Conservation (phyloP, 192 early-diverging fungal species). For the Linnemannia schmuckeri region DNA sequence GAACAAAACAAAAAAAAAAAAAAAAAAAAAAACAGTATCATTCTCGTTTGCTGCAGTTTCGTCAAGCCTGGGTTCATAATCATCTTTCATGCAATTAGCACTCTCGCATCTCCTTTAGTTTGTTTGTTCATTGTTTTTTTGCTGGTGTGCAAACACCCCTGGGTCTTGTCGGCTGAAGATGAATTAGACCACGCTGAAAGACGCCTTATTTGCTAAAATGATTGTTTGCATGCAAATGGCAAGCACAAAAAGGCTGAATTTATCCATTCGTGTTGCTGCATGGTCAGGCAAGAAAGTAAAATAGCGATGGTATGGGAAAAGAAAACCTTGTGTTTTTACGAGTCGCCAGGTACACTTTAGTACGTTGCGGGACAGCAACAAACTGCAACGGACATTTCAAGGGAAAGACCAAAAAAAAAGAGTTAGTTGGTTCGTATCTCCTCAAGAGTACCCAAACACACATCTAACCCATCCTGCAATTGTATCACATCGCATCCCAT, state of each 20-base stretch:
- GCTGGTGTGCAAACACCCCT: too few relatives aligned
- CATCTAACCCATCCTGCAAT: not conserved
- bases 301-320: not conserved
- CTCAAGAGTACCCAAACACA: not conserved
- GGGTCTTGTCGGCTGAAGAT: too few relatives aligned
- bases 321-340: conserved; percentile 2
- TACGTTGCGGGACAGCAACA: not conserved
- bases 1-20: not conserved
- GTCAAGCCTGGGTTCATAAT: too few relatives aligned
- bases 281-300: not conserved
- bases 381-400: not conserved
- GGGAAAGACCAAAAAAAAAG: not conserved
- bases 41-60: too few relatives aligned
- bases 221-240: too few relatives aligned
- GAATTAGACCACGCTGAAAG: too few relatives aligned
- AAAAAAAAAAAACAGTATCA: too few relatives aligned
- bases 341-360: not conserved
- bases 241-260: too few relatives aligned
- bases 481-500: not conserved
- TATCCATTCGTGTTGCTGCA: not conserved
- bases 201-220: too few relatives aligned
- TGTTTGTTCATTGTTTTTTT: too few relatives aligned
- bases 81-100: too few relatives aligned
- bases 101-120: too few relatives aligned
- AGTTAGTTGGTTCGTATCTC: not conserved